Evolutionary conservation across 1,139 yeast genomes (phyloP).

Genomic region (Kazachstania sp.): DNA sequence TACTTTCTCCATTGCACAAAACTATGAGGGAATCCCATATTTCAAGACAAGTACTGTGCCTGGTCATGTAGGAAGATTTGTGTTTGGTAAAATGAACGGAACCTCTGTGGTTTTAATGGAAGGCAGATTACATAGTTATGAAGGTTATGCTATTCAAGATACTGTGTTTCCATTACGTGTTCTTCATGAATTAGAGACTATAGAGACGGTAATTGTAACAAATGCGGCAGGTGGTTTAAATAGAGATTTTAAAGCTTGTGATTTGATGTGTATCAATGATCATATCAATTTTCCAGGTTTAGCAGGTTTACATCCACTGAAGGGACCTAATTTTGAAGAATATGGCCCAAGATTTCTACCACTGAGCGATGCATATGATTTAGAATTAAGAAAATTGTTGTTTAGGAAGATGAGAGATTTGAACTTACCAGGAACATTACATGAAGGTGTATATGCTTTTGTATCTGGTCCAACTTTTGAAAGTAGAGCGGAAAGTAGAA

Average conservation of each 20-base stretch:
- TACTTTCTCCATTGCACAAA: constrained; percentile 3
- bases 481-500: constrained; percentile 83
- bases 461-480: constrained; percentile 95
- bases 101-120: constrained; percentile 90
- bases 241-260: constrained; percentile 63
- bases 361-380: constrained; percentile 82
- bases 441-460: constrained; percentile 81
- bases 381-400: constrained; percentile 52
- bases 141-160: constrained; percentile 73
- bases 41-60: constrained; percentile 75
- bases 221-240: constrained; percentile 94
- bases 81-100: constrained; percentile 64
- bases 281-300: constrained; percentile 89
- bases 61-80: constrained; percentile 80
- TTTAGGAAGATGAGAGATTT: constrained; percentile 47
- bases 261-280: constrained; percentile 80
- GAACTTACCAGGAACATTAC: constrained; percentile 49
- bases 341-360: constrained; percentile 87
- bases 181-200: constrained; percentile 50
- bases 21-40: constrained; percentile 68
- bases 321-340: constrained; percentile 74
- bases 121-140: constrained; percentile 86
- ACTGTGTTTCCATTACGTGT: constrained; percentile 83
- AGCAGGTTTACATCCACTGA: constrained; percentile 77
- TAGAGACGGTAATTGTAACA: constrained; percentile 61